Evolutionary conservation across 352 stramenopile genomes (phyloP), one percentile per base, ranked within the genome.

Genomic region (Phytopythium litorale): DNA sequence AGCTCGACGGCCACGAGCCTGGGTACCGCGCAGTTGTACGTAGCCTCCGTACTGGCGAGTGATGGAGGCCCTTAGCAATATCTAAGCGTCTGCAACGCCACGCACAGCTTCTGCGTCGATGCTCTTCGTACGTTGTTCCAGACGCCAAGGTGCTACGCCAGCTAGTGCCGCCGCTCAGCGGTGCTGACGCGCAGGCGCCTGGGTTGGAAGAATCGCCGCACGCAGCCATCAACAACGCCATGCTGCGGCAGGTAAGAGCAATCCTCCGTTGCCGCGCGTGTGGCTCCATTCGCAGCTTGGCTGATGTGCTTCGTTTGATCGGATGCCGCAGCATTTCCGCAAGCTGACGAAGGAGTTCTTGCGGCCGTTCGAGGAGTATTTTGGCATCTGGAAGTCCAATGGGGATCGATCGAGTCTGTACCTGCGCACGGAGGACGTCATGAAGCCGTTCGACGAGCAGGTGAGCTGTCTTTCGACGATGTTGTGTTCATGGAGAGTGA

Each of bases 361-460:
- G n/a, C 72, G 81, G n/a, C 88, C 88, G 16, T 94, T 97, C 52
- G 82, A 96, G 63, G 78, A 88, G 42, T 96, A 91, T 58, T 94
- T 97, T 62, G 83, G 85, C 18, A 82, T 96, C 45, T 94, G 81
- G 81, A 89, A 85, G 58, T 45, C 71, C 46, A 84, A 73, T 25
- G 78, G 71, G 46, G 71, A 71, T 7, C 76, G 74, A 0, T 81
- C 84, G 9, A 87, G 90, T 50, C 58, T 91, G 43, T 94, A 94
- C 61, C 79, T 89, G 70, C 79, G 72, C 23, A 70, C 76, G 2
- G 74, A 84, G 42, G 73, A 89, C 28, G 84, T 81, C 54, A 86
- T 94, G 72, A 91, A 94, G 60, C 81, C 83, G 16, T 94, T 92
- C 43, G 78, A 84, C 21, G 32, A 78, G 13, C 71, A 75, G 64